These are phyloP conservation scores for Erucastrum elatum DNA, from an alignment of 345 rosid species.

Conservation along the genomic window DNA sequence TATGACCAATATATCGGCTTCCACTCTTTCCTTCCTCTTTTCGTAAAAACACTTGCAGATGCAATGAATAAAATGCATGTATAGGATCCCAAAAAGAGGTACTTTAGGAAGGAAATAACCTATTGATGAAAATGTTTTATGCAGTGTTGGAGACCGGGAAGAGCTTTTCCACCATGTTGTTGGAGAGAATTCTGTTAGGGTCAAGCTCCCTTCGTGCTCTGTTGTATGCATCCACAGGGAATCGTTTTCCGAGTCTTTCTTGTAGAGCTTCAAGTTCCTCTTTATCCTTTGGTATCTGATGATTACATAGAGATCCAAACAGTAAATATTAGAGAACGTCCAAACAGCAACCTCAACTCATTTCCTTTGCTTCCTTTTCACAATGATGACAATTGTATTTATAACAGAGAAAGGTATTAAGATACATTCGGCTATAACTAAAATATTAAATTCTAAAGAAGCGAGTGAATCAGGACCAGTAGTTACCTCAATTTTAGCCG, in stretches of 20 bases:
- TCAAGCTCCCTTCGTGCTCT: conserved; percentile 76
- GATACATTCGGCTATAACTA: background rate
- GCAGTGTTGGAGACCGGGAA: conserved; percentile 60
- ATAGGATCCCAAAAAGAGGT: conserved; percentile 19
- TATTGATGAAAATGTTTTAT: conserved; percentile 35
- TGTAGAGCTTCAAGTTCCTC: conserved; percentile 81
- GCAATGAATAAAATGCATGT: background rate
- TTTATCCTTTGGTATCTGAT: conserved; percentile 83
- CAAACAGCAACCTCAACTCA: background rate
- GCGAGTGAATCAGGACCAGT: background rate
- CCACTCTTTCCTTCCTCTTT: conserved; percentile 1
- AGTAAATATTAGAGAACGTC: no score
- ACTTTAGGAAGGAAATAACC: background rate
- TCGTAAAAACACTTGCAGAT: background rate
- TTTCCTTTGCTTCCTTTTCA: conserved; percentile 9
- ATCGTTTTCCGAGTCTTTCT: conserved; percentile 68
- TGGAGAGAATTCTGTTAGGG: conserved; percentile 84
- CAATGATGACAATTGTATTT: background rate
- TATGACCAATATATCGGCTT: background rate
- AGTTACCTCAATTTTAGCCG: conserved; percentile 94
- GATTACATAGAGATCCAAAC: conserved; percentile 2
- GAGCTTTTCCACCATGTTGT: conserved; percentile 77
- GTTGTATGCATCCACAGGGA: conserved; percentile 68
- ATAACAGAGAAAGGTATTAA: background rate
- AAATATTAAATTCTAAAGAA: background rate